Conservation (phyloP, 2,329 filamentous ascomycete species). For the Chalaropsis thielavioides region DNA sequence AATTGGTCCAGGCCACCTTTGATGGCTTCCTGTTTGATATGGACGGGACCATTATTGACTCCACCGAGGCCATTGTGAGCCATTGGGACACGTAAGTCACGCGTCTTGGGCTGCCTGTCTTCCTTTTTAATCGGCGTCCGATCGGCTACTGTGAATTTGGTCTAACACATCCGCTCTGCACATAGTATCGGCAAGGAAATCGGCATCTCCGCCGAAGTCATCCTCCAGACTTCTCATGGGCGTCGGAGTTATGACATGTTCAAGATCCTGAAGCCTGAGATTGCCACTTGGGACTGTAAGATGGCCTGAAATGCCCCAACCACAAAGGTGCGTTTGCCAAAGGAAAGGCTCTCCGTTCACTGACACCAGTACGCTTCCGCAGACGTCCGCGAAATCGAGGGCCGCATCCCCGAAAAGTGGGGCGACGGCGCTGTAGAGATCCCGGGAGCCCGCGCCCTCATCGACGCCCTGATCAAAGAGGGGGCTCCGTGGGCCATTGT, state of each 20-base stretch:
- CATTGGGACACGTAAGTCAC: conserved; percentile 54
- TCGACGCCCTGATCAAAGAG: conserved; percentile 48
- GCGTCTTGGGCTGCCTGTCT: too few species aligned
- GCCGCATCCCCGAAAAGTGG: conserved; percentile 59
- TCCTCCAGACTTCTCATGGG: conserved; percentile 83
- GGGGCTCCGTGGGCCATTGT: conserved; percentile 74
- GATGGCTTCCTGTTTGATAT: conserved; percentile 55
- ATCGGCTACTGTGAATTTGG: background rate
- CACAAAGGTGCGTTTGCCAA: background rate
- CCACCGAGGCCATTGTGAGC: conserved; percentile 60
- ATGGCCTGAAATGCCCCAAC: background rate
- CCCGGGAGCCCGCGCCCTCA: conserved; percentile 60
- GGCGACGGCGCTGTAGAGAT: conserved; percentile 72
- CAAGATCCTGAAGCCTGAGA: conserved; percentile 61
- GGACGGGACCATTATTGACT: conserved; percentile 75
- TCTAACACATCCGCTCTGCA: conserved; percentile 27
- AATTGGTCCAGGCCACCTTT: conserved; percentile 35
- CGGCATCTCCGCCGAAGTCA: conserved; percentile 67
- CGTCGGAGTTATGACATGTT: conserved; percentile 78
- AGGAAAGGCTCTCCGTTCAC: background rate
- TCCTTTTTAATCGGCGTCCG: background rate
- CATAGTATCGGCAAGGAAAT: conserved; percentile 65
- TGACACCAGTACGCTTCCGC: background rate
- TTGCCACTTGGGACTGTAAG: conserved; percentile 88
- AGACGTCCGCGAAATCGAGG: conserved; percentile 74